These are phyloP conservation scores for Suillus weaverae DNA, from an alignment of 768 basidiomycete species.

Conservation along the genomic window DNA sequence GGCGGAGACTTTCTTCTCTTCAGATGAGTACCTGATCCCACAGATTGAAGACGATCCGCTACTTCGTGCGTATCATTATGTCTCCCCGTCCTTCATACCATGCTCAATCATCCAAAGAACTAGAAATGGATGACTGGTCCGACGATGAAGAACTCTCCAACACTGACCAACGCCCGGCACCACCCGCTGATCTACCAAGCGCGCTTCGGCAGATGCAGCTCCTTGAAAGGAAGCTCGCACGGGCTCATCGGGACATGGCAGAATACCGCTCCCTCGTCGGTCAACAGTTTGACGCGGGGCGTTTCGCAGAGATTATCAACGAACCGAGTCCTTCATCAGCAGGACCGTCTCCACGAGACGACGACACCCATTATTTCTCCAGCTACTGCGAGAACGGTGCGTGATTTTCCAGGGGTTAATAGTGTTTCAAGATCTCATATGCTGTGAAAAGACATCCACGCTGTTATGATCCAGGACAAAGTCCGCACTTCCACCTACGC, in stretches of 20 bases:
- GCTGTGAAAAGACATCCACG: slow-evolving; percentile 76
- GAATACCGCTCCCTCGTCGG: slow-evolving; percentile 63
- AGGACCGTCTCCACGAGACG: slow-evolving; percentile 53
- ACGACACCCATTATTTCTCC: slow-evolving; percentile 93
- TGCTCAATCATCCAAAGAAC: slow-evolving; percentile 41
- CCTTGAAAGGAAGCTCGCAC: slow-evolving; percentile 63
- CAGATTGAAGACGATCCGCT: slow-evolving; percentile 84
- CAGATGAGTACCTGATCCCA: slow-evolving; percentile 83
- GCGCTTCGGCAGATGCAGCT: slow-evolving; percentile 49
- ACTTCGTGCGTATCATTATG: slow-evolving; percentile 60
- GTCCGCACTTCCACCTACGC: slow-evolving; percentile 93
- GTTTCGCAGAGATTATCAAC: slow-evolving; percentile 43
- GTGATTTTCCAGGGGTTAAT: slow-evolving; percentile 4
- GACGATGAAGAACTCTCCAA: slow-evolving; percentile 53
- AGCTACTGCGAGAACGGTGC: slow-evolving; percentile 87
- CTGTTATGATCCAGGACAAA: slow-evolving; percentile 95
- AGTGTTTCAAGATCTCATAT: neutral
- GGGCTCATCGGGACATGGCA: slow-evolving; percentile 56
- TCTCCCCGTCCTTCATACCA: neutral
- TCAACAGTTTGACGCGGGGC: slow-evolving; percentile 49
- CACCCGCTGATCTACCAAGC: slow-evolving; percentile 30
- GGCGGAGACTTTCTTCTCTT: slow-evolving; percentile 60
- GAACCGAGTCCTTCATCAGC: slow-evolving; percentile 31
- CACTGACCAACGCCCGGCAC: slow-evolving; percentile 9
- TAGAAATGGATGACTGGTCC: slow-evolving; percentile 70